Evolutionary conservation across 768 basidiomycete species (phyloP).

Genomic region (Boletus tylopilopsis): DNA sequence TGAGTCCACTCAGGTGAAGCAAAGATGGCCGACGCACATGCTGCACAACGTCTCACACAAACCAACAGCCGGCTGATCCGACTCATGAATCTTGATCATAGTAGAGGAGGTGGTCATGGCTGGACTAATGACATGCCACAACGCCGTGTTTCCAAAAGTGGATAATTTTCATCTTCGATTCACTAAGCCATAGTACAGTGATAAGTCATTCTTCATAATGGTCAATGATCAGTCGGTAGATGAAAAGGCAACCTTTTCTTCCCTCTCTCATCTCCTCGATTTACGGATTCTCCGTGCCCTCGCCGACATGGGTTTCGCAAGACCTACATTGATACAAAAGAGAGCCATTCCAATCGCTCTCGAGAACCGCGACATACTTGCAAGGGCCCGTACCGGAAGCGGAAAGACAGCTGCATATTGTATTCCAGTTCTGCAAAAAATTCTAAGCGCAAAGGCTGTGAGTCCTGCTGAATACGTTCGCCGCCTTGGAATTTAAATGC

Average conservation of each 20-base stretch:
- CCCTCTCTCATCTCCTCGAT: conserved; percentile 79
- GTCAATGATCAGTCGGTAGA: conserved; percentile 47
- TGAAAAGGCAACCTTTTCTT: conserved; percentile 46
- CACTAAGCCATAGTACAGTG: too few relatives aligned
- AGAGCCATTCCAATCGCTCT: conserved; percentile 92
- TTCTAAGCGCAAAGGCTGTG: conserved; percentile 76
- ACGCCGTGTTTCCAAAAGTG: conserved; percentile 3
- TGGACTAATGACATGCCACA: too few relatives aligned
- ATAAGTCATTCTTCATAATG: conserved; percentile 29
- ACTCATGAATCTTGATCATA: conserved; percentile 15
- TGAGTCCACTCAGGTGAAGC: neutral
- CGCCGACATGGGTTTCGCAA: conserved; percentile 84
- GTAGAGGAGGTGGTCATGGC: too few relatives aligned
- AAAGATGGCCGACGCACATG: conserved; percentile 36
- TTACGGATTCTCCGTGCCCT: conserved; percentile 82
- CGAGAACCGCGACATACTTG: conserved; percentile 86
- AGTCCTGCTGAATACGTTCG: conserved; percentile 33
- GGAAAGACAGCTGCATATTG: conserved; percentile 98
- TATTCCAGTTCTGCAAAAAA: conserved; percentile 86
- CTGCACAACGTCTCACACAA: conserved; percentile 33
- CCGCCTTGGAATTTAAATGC: neutral
- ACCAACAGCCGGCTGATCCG: conserved; percentile 5
- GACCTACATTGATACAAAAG: conserved; percentile 88
- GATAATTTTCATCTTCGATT: too few relatives aligned
- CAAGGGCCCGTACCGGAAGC: conserved; percentile 90